Conservation (phyloP, 768 basidiomycete species). For the Crepidotus variabilis region DNA sequence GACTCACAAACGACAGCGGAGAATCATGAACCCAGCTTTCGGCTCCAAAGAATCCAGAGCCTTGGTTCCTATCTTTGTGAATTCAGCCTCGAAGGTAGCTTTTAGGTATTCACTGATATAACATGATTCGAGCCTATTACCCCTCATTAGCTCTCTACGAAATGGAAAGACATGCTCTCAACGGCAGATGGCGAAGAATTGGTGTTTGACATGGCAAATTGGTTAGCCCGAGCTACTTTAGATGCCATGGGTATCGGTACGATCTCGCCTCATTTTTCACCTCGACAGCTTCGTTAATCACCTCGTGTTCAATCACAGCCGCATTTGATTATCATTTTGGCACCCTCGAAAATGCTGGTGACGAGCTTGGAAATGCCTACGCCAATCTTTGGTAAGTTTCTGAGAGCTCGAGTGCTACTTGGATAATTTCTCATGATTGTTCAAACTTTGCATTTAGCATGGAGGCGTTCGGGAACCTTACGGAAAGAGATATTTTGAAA, state of each 20-base stretch:
- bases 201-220: conserved; percentile 30
- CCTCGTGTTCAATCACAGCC: conserved; percentile 21
- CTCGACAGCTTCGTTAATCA: background rate
- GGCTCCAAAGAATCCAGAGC: conserved; percentile 39
- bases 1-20: conserved; percentile 42
- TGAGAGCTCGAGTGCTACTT: background rate
- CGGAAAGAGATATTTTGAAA: conserved; percentile 26
- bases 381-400: conserved; percentile 30
- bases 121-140: background rate
- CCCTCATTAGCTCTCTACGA: conserved; percentile 27
- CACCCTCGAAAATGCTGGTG: conserved; percentile 31
- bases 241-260: conserved; percentile 50
- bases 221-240: conserved; percentile 42
- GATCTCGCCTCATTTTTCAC: background rate
- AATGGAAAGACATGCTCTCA: conserved; percentile 35
- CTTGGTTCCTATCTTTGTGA: conserved; percentile 36
- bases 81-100: conserved; percentile 29
- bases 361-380: conserved; percentile 33
- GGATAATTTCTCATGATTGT: background rate
- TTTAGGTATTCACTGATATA: background rate
- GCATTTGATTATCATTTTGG: conserved; percentile 50
- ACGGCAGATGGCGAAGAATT: conserved; percentile 20
- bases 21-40: conserved; percentile 44
- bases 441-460: conserved; percentile 14
- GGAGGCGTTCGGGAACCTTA: conserved; percentile 27